Evolutionary conservation across 192 early-diverging fungal species (phyloP), one percentile per base, ranked within the genome.

Genomic region (Geranomyces michiganensis): DNA sequence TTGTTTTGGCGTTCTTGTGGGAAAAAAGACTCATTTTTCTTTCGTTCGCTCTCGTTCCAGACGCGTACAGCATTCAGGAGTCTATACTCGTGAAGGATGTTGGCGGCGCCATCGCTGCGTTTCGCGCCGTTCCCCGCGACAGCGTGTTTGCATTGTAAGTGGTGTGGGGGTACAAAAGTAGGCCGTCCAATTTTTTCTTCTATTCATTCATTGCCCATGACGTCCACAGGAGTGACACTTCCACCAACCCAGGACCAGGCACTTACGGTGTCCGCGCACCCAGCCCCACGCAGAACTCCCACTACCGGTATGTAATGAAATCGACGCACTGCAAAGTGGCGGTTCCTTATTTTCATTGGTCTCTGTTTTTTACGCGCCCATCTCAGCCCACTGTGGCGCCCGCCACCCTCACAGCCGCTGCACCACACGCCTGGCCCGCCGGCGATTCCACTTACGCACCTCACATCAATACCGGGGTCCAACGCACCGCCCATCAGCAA

Each of bases 41-140:
- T 41, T 41, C n/a, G n/a, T n/a, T 3, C 10, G 36, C 10, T 41
- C 10, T 41, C 36, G 36, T n/a, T 58, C 14, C 29, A 76, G 76
- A 67, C 17, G 67, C 73, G 19, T 79, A 79, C 56, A 65, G 67
- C 30, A 71, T 78, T 33, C 62, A 46, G 26, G 74, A 70, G 44
- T 56, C 62, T 32, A 76, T 45, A 61, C 64, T 69, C 49, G 71
- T 55, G 27, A 78, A 70, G 51, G 68, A 68, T 27, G 24, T 56
- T 17, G 44, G 70, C 13, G 81, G 81, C 14, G 81, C 81, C 9
- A 67, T 55, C 29, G 77, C 81, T 24, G 74, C 81, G 41, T 82
- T 82, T 55, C 79, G 72, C 45, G 55, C 72, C 3, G 71, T 72
- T 41, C 61, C 43, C 13, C 30, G 44, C 14, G 64, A 70, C 10